phyloP scores from a whole-genome alignment of 1,284 basidiomycete species.

The Apiotrichum mycotoxinovorans region DNA sequence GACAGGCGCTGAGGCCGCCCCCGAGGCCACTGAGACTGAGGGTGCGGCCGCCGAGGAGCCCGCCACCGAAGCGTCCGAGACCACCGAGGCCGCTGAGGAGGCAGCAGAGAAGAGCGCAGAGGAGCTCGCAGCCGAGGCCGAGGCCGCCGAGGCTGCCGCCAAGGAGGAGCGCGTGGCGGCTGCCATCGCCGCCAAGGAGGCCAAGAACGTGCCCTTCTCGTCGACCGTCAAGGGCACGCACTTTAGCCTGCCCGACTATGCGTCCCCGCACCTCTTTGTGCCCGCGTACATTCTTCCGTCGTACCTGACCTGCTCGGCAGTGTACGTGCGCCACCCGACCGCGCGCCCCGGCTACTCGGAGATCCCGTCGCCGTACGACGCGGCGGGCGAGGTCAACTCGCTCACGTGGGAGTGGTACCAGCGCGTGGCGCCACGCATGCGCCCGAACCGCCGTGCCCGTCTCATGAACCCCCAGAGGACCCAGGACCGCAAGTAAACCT shows the following conservation, averaged over 20 bases:
- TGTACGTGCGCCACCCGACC: constrained; percentile 94
- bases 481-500: constrained; percentile 27
- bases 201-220: neutral
- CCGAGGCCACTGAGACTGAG: constrained; percentile 8
- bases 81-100: constrained; percentile 13
- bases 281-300: constrained; percentile 91
- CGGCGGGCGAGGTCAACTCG: constrained; percentile 82
- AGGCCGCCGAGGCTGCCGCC: constrained; percentile 1
- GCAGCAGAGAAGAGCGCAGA: constrained; percentile 9
- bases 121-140: neutral
- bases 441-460: constrained; percentile 61
- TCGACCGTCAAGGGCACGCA: constrained; percentile 17
- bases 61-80: constrained; percentile 10
- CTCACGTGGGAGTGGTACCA: constrained; percentile 87
- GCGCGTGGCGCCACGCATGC: constrained; percentile 60
- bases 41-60: constrained; percentile 8
- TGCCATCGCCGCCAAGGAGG: neutral
- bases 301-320: constrained; percentile 84
- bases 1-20: constrained; percentile 10
- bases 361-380: constrained; percentile 88
- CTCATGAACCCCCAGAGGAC: constrained; percentile 62
- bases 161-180: neutral
- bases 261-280: constrained; percentile 88
- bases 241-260: constrained; percentile 85
- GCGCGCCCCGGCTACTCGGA: constrained; percentile 88